Percentiles rank a stretch among this genome's conserved stretches.
These are phyloP conservation scores for Rubus idaeus DNA, from an alignment of 306 rosid species.

Conservation along the genomic window DNA sequence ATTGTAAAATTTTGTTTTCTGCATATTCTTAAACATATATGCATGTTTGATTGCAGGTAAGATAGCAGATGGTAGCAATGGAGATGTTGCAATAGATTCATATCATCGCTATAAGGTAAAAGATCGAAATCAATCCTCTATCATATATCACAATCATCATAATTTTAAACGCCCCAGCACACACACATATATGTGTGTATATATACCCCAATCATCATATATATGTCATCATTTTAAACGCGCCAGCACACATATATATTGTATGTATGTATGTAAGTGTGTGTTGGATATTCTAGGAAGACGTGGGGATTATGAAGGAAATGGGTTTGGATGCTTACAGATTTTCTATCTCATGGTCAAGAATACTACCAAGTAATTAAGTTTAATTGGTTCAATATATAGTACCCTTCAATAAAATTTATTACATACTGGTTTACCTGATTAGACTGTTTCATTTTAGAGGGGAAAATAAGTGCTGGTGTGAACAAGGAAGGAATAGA, in stretches of 20 bases:
- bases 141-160: not conserved
- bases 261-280: not conserved
- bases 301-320: slow-evolving; percentile 35
- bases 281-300: slow-evolving; percentile 30
- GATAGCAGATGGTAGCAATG: slow-evolving; percentile 42
- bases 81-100: slow-evolving; percentile 43
- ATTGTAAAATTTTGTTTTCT: not conserved
- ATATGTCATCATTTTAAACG: no score
- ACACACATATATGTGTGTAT: no score
- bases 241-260: no score
- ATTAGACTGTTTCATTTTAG: slow-evolving; percentile 17
- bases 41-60: slow-evolving; percentile 29
- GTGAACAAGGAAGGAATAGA: slow-evolving; percentile 49
- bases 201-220: no score
- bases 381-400: not conserved
- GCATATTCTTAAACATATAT: not conserved
- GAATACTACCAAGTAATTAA: slow-evolving; percentile 50
- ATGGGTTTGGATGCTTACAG: slow-evolving; percentile 43
- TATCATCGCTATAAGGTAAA: slow-evolving; percentile 54
- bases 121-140: not conserved
- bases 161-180: no score
- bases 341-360: slow-evolving; percentile 49
- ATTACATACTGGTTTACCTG: not conserved
- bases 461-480: slow-evolving; percentile 63
- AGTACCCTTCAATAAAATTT: not conserved